Evolutionary conservation across 1,284 basidiomycete genomes (phyloP).

Genomic region (Xerocomus amazonicus): DNA sequence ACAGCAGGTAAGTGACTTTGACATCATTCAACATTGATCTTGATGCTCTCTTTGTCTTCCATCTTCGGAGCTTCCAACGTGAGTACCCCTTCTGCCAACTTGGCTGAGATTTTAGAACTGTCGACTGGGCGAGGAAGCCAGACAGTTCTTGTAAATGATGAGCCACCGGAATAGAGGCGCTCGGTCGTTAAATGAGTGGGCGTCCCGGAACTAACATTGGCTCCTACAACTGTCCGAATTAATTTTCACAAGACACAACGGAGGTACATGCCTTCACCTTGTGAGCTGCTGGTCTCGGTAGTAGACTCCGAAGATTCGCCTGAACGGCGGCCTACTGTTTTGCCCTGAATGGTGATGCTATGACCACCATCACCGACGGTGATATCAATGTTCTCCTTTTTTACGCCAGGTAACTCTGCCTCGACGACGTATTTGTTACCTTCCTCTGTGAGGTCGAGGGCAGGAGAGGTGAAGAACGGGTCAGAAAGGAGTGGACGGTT

Average conservation of each 20-base stretch:
- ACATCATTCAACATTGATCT: conserved; percentile 23
- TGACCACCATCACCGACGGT: conserved; percentile 65
- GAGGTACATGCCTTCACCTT: conserved; percentile 15
- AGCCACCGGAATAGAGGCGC: conserved; percentile 51
- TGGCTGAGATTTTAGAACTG: conserved; percentile 54
- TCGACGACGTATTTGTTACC: conserved; percentile 64
- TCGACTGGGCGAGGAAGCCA: conserved; percentile 67
- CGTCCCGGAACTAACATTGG: conserved; percentile 34
- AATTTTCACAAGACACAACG: not conserved
- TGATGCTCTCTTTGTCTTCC: conserved; percentile 46
- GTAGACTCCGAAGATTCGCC: conserved; percentile 23
- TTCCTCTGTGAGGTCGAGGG: conserved; percentile 65
- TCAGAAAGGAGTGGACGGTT: conserved; percentile 46
- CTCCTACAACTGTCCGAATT: conserved; percentile 13
- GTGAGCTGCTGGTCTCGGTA: conserved; percentile 3
- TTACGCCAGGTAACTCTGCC: conserved; percentile 75
- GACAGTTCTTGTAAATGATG: conserved; percentile 62
- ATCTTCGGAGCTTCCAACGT: conserved; percentile 59
- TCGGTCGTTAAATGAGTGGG: conserved; percentile 54
- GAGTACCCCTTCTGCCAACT: conserved; percentile 66
- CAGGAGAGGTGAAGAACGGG: conserved; percentile 47
- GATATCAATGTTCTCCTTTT: conserved; percentile 72
- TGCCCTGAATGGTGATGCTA: conserved; percentile 70
- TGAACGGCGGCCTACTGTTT: conserved; percentile 36
- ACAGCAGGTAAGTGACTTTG: not conserved